Evolutionary conservation across 768 basidiomycete species (phyloP).

Genomic region (Butyriboletus loyo): DNA sequence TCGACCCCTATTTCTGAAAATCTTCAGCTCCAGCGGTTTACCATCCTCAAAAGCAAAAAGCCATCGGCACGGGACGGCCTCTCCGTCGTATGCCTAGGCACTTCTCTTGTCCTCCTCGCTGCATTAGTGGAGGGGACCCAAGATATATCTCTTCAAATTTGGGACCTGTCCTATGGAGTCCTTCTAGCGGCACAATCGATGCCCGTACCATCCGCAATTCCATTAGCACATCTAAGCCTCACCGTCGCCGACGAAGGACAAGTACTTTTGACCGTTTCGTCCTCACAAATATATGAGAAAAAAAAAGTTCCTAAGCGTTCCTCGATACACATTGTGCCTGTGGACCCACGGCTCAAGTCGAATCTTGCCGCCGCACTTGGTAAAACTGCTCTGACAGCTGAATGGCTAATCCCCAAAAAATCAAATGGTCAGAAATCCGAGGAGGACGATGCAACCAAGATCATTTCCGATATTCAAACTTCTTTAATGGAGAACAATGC

Average conservation of each 20-base stretch:
- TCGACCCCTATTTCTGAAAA: constrained; percentile 19
- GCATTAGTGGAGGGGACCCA: constrained; percentile 32
- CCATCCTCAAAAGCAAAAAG: constrained; percentile 7
- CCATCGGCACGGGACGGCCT: constrained; percentile 15
- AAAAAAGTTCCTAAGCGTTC: constrained; percentile 34
- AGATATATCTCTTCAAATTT: constrained; percentile 55
- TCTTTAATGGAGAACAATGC: constrained; percentile 44
- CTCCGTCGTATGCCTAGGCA: constrained; percentile 48
- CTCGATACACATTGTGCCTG: constrained; percentile 58
- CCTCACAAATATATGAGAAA: constrained; percentile 21
- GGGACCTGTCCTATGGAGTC: constrained; percentile 69
- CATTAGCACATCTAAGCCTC: constrained; percentile 30
- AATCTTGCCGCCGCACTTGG: constrained; percentile 66
- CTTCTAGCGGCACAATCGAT: constrained; percentile 54
- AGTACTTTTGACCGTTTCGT: constrained; percentile 49
- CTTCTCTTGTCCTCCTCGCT: constrained; percentile 58
- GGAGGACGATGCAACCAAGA: constrained; percentile 26
- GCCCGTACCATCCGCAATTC: constrained; percentile 45
- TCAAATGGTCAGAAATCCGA: constrained; percentile 1
- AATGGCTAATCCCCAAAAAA: constrained; percentile 40
- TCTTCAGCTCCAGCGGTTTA: constrained; percentile 24
- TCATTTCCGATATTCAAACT: constrained; percentile 38
- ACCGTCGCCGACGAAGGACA: constrained; percentile 42
- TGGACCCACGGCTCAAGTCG: constrained; percentile 49
- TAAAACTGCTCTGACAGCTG: constrained; percentile 39